Base-by-base conservation (phyloP, 805 yeast species). In the Blastobotrys peoriensis region DNA sequence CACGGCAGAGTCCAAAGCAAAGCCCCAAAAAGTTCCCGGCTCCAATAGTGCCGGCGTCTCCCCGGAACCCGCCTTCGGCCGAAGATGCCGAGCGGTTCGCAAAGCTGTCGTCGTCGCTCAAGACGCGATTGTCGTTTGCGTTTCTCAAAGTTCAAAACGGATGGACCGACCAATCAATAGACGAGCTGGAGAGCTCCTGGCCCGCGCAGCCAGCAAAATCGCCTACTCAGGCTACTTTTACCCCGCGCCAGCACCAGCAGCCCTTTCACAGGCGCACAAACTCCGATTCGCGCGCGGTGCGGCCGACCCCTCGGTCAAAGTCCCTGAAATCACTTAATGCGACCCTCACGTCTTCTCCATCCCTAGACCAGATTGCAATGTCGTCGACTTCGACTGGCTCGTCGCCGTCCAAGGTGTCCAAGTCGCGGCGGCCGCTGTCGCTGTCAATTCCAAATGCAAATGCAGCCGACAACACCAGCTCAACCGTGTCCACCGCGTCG, bases 71-170 rank as follows among this genome's bases (percentile, higher is more conserved):
- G 8, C 13, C 30, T 25, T 25, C 30, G 13, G 37, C 37, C n/a
- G 20, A 16, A 10, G 37, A 19, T 33, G 49, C 43, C 16, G 51
- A 48, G 34, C 19, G 33, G 34, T 18, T 48, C 16, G 75, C 71
- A 50, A 93, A 85, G 2, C 66, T 59, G 5, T 62, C 83, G 3
- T 58, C 60, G n/a, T 54, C 48, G 40, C 37, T 54, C 34, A 42
- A 49, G 18, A 52, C 46, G 19, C 44, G 47, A 27, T 37, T 45
- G 17, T 25, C 45, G 15, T 53, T 38, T 36, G 54, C 52, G n/a
- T 39, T 48, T 21, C 18, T 46, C 23, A 48, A 52, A 40, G 34
- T 50, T 8, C 46, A 45, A 21, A 47, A 43, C 8, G 52, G 52
- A 8, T 47, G 52, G 51, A 44, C 51, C 4, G 41, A 36, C 17